These are phyloP conservation scores for Leucosporidium scottii DNA, from an alignment of 768 basidiomycete species.

Conservation along the genomic window DNA sequence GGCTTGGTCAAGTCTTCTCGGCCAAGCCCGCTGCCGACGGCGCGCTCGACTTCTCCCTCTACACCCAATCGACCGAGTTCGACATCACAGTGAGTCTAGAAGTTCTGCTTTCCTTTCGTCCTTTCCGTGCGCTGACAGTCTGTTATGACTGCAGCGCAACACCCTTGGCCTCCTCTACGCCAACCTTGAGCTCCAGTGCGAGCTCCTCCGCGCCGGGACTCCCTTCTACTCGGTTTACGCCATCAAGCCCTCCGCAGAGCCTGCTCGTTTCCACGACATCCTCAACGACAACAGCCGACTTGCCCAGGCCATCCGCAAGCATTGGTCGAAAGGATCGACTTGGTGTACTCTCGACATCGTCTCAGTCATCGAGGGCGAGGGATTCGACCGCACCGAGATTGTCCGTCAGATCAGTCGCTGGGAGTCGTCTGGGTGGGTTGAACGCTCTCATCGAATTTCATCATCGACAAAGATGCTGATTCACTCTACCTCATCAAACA, in stretches of 20 bases:
- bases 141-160: slow-evolving; percentile 46
- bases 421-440: slow-evolving; percentile 40
- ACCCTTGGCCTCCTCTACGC: slow-evolving; percentile 49
- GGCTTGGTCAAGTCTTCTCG: slow-evolving; percentile 29
- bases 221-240: slow-evolving; percentile 49
- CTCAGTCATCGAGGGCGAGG: slow-evolving; percentile 36
- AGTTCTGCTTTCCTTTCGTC: neutral
- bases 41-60: slow-evolving; percentile 25
- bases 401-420: slow-evolving; percentile 44
- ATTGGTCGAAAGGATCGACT: slow-evolving; percentile 40
- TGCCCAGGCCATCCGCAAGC: slow-evolving; percentile 41
- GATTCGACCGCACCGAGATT: slow-evolving; percentile 41
- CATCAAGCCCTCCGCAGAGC: slow-evolving; percentile 39
- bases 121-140: no score
- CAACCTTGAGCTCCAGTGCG: slow-evolving; percentile 49
- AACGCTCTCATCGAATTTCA: neutral
- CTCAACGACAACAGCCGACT: slow-evolving; percentile 40
- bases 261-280: slow-evolving; percentile 38
- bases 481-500: slow-evolving; percentile 14
- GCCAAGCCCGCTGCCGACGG: slow-evolving; percentile 21
- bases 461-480: no score
- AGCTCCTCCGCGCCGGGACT: slow-evolving; percentile 48
- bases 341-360: slow-evolving; percentile 44
- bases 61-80: slow-evolving; percentile 32
- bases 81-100: slow-evolving; percentile 44